Evolutionary conservation across 2,329 filamentous ascomycete species (phyloP), one percentile per base, ranked within the genome.

Genomic region (Capronia epimyces): DNA sequence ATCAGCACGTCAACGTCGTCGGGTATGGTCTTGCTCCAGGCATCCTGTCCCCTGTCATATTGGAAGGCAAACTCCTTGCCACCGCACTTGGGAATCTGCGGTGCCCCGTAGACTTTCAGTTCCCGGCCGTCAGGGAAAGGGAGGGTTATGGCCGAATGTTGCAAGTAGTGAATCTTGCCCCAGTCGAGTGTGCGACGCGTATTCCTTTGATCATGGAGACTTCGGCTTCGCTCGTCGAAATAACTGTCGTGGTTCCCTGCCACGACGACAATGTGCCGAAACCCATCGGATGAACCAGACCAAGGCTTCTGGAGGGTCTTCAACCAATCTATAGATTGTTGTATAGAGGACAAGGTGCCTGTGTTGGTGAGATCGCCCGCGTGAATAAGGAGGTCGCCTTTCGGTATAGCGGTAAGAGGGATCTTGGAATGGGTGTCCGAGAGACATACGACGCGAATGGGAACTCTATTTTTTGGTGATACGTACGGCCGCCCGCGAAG

Each of bases 161-260:
- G 80, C 2, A 95, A 79, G 66, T 95, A 95, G 61, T 82, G 75
- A 42, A 95, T 71, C 37, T 75, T 75, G 46, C 78, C 82, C 72
- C 87, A 82, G 60, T 88, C 74, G 13, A 90, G 74, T 24, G 66
- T 68, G 55, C 71, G 70, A n/a, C 67, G 66, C 1, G 71, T 68
- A n/a, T 72, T 64, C 16, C 69, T 66, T 39, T 70, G 64, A 63
- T 88, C 82, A 40, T 78, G 73, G 8, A 75, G 69, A 13, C 66
- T 68, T 3, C 86, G 77, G 12, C 81, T 82, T 27, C 75, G 73
- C 20, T 79, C 73, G 67, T 95, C 91, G 55, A 95, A 86, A 73
- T 82, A 94, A 62, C 81, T 84, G 65, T 96, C 91, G 67, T 96
- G 91, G 65, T 96, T 96, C 1, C 91, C 91, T 25, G 82, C 81